Evolutionary conservation across 2,329 filamentous ascomycete species (phyloP).

Genomic region (Waltergamsia citrina): DNA sequence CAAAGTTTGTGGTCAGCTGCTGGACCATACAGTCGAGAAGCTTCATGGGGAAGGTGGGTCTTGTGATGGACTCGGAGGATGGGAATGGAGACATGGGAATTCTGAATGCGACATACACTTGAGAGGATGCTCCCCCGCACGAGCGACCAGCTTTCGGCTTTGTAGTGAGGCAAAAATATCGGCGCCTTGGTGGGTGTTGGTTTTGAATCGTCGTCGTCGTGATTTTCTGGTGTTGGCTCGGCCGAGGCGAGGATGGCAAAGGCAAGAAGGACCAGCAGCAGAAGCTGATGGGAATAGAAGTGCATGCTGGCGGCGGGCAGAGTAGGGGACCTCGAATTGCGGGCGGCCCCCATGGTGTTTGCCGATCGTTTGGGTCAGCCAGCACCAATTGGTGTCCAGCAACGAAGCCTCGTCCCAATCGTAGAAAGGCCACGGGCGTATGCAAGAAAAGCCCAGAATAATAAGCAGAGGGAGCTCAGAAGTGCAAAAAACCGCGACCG

Average conservation of each 20-base stretch:
- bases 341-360: conserved; percentile 1
- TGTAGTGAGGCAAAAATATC: conserved; percentile 34
- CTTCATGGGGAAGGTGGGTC: not conserved
- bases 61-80: not conserved
- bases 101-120: conserved; percentile 29
- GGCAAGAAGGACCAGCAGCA: conserved; percentile 15
- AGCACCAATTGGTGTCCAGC: too few species aligned
- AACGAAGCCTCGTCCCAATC: too few species aligned
- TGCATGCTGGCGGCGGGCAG: too few species aligned
- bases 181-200: conserved; percentile 28
- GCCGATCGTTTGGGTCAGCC: conserved; percentile 1
- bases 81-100: too few species aligned
- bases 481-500: too few species aligned
- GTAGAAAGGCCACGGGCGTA: too few species aligned
- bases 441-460: too few species aligned
- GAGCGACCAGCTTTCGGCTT: conserved; percentile 28
- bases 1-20: not conserved
- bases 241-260: conserved; percentile 9
- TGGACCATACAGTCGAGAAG: not conserved
- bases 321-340: not conserved
- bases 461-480: too few species aligned
- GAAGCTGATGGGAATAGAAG: not conserved
- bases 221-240: conserved; percentile 7
- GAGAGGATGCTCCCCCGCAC: conserved; percentile 35
- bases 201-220: conserved; percentile 7